Percentiles rank a stretch among this genome's conserved stretches.
Evolutionary conservation across 202 grass and related monocot species (phyloP).

Genomic region (Elaeis oleifera): DNA sequence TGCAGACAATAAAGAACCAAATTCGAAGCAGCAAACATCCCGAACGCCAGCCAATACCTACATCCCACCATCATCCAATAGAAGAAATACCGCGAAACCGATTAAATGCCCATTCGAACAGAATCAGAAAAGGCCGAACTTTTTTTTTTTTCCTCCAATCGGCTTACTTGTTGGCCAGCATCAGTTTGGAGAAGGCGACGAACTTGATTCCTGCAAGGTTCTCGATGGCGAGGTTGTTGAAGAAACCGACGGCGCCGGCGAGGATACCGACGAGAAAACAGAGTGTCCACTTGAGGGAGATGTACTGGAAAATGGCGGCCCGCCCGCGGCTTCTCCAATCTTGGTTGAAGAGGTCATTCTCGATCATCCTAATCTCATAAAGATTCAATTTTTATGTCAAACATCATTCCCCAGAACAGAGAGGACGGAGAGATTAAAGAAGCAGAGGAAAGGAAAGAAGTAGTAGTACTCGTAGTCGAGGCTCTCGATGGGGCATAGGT

Average conservation of each 20-base stretch:
- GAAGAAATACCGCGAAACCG: neutral
- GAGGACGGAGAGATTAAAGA: neutral
- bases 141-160: neutral
- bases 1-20: slow-evolving; percentile 58
- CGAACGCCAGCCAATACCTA: slow-evolving; percentile 76
- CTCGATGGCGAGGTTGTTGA: slow-evolving; percentile 89
- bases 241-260: slow-evolving; percentile 50
- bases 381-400: neutral
- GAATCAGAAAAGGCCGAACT: neutral
- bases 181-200: slow-evolving; percentile 45
- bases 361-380: slow-evolving; percentile 46
- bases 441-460: neutral
- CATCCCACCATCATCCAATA: neutral
- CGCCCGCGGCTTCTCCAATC: slow-evolving; percentile 69
- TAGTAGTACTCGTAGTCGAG: slow-evolving; percentile 75
- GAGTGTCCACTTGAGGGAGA: slow-evolving; percentile 85
- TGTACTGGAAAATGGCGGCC: slow-evolving; percentile 47
- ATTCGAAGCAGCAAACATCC: slow-evolving; percentile 56
- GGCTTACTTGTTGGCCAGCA: slow-evolving; percentile 51
- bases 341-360: slow-evolving; percentile 88
- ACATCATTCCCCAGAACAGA: neutral
- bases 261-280: slow-evolving; percentile 67
- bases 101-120: slow-evolving; percentile 1
- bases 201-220: slow-evolving; percentile 73
- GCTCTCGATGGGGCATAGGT: slow-evolving; percentile 86